Percentiles rank a stretch among this genome's conserved stretches.
Conservation (phyloP, 148 eudicot genomes). For the Vaccinium vitisidaea region DNA sequence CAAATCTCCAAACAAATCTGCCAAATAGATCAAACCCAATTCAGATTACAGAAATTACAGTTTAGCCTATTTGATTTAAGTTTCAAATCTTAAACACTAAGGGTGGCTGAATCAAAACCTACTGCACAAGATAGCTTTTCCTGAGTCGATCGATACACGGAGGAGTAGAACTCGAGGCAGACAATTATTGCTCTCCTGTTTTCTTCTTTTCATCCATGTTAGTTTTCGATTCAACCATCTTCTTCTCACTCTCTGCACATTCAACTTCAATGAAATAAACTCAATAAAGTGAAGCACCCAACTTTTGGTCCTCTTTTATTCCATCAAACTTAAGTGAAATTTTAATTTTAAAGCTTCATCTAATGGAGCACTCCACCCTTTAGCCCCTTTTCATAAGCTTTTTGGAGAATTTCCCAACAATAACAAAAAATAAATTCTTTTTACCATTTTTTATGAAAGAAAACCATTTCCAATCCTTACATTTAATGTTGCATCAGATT, state of each 20-base stretch:
- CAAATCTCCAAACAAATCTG: constrained; percentile 98
- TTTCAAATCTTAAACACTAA: neutral
- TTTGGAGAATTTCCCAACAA: neutral
- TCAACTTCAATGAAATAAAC: constrained; percentile 3
- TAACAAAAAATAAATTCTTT: neutral
- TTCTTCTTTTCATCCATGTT: constrained; percentile 33
- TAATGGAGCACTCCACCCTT: neutral
- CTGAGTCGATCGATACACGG: constrained; percentile 69
- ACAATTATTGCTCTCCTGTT: constrained; percentile 28
- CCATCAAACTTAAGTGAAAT: neutral
- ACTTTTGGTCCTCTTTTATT: neutral
- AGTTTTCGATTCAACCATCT: constrained; percentile 23
- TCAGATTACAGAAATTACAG: neutral
- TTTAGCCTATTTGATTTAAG: neutral
- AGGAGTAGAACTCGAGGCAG: constrained; percentile 35
- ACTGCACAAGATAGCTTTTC: constrained; percentile 98
- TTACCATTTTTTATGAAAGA: neutral
- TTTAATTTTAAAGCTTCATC: neutral
- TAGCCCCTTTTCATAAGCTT: neutral
- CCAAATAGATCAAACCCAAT: constrained; percentile 1
- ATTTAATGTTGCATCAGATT: neutral
- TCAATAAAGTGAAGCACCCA: neutral
- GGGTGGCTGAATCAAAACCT: constrained; percentile 20
- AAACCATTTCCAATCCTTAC: neutral
- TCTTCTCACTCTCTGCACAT: constrained; percentile 30